These are phyloP conservation scores for Torrubiellomyces zombiae DNA, from an alignment of 2,329 filamentous ascomycete species.

Conservation along the genomic window DNA sequence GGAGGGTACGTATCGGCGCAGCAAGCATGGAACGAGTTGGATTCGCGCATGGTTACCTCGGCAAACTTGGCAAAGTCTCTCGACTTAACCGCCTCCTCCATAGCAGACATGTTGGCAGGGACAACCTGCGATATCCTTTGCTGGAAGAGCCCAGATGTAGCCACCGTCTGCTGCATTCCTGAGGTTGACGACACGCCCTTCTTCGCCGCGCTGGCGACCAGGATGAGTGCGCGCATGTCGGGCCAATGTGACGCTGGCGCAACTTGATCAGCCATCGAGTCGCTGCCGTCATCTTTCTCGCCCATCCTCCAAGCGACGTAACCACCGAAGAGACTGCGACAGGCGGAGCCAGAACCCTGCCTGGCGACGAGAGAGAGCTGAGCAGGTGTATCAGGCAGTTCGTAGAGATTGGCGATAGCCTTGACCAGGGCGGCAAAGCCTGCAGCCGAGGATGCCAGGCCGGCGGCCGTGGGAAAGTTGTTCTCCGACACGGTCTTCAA, in stretches of 20 bases:
- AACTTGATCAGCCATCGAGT: slow-evolving; percentile 78
- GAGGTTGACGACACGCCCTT: slow-evolving; percentile 87
- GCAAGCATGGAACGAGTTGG: slow-evolving; percentile 90
- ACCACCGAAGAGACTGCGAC: slow-evolving; percentile 81
- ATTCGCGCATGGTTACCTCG: slow-evolving; percentile 87
- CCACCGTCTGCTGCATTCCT: slow-evolving; percentile 94
- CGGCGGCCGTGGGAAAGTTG: slow-evolving; percentile 97
- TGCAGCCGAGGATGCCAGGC: slow-evolving; percentile 58
- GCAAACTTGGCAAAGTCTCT: slow-evolving; percentile 78
- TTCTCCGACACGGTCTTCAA: slow-evolving; percentile 88
- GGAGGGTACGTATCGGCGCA: slow-evolving; percentile 92
- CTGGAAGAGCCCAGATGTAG: slow-evolving; percentile 75
- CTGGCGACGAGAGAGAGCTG: slow-evolving; percentile 80
- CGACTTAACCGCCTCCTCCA: slow-evolving; percentile 65
- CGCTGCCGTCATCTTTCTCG: slow-evolving; percentile 55
- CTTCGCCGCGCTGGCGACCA: slow-evolving; percentile 85
- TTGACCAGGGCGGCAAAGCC: slow-evolving; percentile 59
- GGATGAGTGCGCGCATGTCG: slow-evolving; percentile 77
- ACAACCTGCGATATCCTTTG: slow-evolving; percentile 62
- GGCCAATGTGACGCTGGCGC: slow-evolving; percentile 87
- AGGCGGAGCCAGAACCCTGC: slow-evolving; percentile 89
- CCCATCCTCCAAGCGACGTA: slow-evolving; percentile 94
- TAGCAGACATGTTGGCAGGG: slow-evolving; percentile 63
- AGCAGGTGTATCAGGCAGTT: slow-evolving; percentile 61
- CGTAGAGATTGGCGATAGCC: slow-evolving; percentile 82